Base-by-base conservation (phyloP, 2,329 filamentous ascomycete genomes). In the Fusarium buxicola region DNA sequence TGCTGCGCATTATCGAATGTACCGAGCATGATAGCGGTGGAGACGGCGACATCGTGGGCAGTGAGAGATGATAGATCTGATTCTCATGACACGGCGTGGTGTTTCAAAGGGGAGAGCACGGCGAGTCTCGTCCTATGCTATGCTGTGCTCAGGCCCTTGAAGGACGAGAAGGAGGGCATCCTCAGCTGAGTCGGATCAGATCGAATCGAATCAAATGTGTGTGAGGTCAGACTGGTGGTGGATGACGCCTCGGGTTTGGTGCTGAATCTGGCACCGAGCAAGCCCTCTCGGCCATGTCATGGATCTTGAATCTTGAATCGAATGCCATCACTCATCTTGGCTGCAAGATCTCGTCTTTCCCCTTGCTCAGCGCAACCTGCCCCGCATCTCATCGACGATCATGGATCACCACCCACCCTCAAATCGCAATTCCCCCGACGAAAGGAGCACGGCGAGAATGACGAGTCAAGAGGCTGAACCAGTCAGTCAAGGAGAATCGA, bases 321-420 rank as follows among this genome's bases (percentile, higher is more conserved):
- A 21, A 41, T 16, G 24, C 24, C 36, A 15, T 44, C 51, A 39
- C 49, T 56, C 41, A 32, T 10, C 43, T 31, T 44, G 36, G 21
- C 55, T 63, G 61, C 61, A 32, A 65, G 58, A 63, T 65, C 62
- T 65, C 61, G 15, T 48, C 36, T 51, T 46, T 63, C 63, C 44
- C 59, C 60, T 50, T 63, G 57, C 39, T 35, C 38, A 48, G 34
- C 49, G 40, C 39, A 48, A 52, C 51, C 8, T 54, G 57, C 58
- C 58, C 62, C 53, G 62, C 53, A 59, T 55, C 58, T 41, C 59
- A 58, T 63, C 53, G 62, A 58, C 49, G 58, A 66, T 63, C 49
- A 58, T 51, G 46, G 53, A 25, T 60, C 46, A 46, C 34, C 36
- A 10, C 41, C 52, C 45, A 55, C 38, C 48, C 41, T 13, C 48